These are phyloP conservation scores for Scheffersomyces lignosus DNA, from an alignment of 805 yeast species.

Conservation along the genomic window DNA sequence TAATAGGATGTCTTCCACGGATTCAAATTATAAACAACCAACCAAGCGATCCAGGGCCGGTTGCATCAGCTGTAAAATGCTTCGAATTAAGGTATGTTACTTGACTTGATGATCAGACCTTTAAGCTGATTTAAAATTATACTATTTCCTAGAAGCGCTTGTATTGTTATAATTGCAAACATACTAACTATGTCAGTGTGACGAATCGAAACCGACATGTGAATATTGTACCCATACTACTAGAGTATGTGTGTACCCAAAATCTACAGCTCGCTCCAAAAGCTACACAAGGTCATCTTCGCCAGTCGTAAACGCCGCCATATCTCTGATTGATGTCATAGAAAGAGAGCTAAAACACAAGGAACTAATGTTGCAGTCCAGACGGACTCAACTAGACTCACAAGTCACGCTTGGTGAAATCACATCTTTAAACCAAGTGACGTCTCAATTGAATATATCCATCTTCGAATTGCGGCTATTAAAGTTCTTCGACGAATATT, in stretches of 20 bases:
- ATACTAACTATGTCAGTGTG: constrained; percentile 26
- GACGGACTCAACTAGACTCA: too few relatives aligned
- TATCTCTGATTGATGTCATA: neutral
- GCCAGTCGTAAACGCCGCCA: neutral
- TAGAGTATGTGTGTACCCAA: constrained; percentile 24
- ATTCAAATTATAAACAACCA: too few relatives aligned
- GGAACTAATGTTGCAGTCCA: neutral
- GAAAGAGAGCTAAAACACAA: neutral
- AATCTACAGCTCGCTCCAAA: neutral
- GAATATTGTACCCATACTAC: constrained; percentile 32
- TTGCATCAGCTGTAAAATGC: constrained; percentile 30
- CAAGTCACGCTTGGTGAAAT: constrained; percentile 3
- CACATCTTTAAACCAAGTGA: constrained; percentile 13
- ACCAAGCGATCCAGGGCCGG: constrained; percentile 21
- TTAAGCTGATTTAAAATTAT: neutral
- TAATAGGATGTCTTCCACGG: too few relatives aligned
- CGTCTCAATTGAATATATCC: constrained; percentile 19
- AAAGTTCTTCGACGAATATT: constrained; percentile 27
- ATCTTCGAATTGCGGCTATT: constrained; percentile 24
- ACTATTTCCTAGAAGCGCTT: too few relatives aligned
- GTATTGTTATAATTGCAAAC: too few relatives aligned
- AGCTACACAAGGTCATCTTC: neutral
- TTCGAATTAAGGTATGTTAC: constrained; percentile 30
- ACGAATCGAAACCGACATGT: constrained; percentile 31
- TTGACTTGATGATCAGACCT: too few relatives aligned